Conservation (phyloP, 1,139 yeast species). For the Arxiozyma heterogenica region DNA sequence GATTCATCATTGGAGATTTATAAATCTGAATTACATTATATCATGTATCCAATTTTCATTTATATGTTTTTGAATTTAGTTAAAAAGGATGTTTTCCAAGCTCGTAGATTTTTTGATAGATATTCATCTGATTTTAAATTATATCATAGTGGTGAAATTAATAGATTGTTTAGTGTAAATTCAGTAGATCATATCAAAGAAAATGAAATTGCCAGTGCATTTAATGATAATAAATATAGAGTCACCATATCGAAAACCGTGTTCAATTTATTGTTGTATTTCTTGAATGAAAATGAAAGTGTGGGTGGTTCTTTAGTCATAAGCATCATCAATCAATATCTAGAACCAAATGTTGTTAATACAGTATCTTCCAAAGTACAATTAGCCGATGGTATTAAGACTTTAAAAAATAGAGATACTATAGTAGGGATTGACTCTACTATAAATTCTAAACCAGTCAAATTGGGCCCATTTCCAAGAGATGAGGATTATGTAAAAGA, state of each 20-base stretch:
- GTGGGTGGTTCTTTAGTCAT: slow-evolving; percentile 86
- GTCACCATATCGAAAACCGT: slow-evolving; percentile 77
- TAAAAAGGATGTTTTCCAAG: slow-evolving; percentile 50
- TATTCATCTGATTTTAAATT: slow-evolving; percentile 66
- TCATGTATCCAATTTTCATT: slow-evolving; percentile 82
- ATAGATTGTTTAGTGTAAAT: slow-evolving; percentile 61
- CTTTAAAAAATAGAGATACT: slow-evolving; percentile 38
- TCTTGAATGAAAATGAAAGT: slow-evolving; percentile 84
- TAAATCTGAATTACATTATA: slow-evolving; percentile 75
- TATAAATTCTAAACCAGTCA: slow-evolving; percentile 61
- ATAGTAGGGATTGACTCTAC: slow-evolving; percentile 42
- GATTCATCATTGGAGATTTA: slow-evolving; percentile 87
- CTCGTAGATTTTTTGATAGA: slow-evolving; percentile 66
- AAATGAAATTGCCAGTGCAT: slow-evolving; percentile 70
- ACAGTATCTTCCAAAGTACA: slow-evolving; percentile 25
- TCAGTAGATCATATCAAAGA: slow-evolving; percentile 75
- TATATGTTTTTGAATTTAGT: slow-evolving; percentile 79
- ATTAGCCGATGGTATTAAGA: slow-evolving; percentile 28
- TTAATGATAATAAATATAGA: slow-evolving; percentile 62
- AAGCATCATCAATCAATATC: slow-evolving; percentile 75
- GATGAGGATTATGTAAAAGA: slow-evolving; percentile 82
- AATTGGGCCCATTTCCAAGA: slow-evolving; percentile 72
- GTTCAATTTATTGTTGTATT: slow-evolving; percentile 72
- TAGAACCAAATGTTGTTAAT: slow-evolving; percentile 51
- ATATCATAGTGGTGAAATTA: slow-evolving; percentile 71